Evolutionary conservation across 148 eudicot genomes (phyloP), one percentile per base, ranked within the genome.

Genomic region (Diospyros lotus): DNA sequence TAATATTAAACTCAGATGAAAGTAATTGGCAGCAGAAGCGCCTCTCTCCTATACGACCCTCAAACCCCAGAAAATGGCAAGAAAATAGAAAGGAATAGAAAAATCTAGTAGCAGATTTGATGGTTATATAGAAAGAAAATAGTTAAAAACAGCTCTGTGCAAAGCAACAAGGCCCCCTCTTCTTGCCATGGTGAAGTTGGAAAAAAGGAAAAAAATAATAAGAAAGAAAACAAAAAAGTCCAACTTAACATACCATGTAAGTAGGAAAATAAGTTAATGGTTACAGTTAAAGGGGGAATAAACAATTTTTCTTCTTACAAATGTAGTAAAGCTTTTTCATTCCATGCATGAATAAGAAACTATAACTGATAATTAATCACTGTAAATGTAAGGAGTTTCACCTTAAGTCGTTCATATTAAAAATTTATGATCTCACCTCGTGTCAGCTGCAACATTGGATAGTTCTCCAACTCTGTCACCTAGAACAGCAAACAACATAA

Each of bases 381-480:
- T 41, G 5, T 51, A 45, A 38, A 51, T 7, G 5, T 5, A 4
- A 28, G 10, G 14, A 0, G 12, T 11, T 6, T 38, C 17, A 48
- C 10, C 53, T 46, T 7, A n/a, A 11, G 4, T n/a, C 50, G 41
- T 48, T 46, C 39, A 48, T n/a, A 53, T 50, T 68, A 28, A 54
- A 62, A 48, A 44, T 43, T 52, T 60, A n/a, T 44, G 50, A 10
- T 80, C 92, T 74, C 66, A 88, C 94, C 94, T 84, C 55, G 38
- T 58, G 77, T 50, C 72, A 6, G 61, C 78, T 55, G 73, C 72
- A 45, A 75, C 77, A 55, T 75, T 84, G 75, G 89, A 78, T 46
- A 82, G 75, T 59, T 77, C 90, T 68, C 82, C 87, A 73, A 51
- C 73, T 78, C 69, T 76, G 67, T 59, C 71, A 72, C 80, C 97